A percentile compares a stretch with the other conserved stretches of the same genome.
Evolutionary conservation across 1,139 yeast genomes (phyloP).

Genomic region (Pichia sp.): DNA sequence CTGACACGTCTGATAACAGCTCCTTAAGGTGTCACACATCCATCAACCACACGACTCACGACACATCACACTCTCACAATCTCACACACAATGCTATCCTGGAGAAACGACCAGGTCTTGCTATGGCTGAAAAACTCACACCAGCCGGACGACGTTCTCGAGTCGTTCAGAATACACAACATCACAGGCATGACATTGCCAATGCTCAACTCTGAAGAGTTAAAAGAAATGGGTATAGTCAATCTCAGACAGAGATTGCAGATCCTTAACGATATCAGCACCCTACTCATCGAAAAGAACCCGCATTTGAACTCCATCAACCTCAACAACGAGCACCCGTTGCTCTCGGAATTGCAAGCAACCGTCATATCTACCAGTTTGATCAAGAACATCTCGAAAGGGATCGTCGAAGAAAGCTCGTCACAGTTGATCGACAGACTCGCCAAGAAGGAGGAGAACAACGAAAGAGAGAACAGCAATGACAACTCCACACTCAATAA

Average conservation of each 20-base stretch:
- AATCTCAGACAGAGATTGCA: constrained; percentile 43
- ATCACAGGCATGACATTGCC: constrained; percentile 64
- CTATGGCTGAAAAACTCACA: constrained; percentile 28
- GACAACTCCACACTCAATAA: constrained; percentile 1
- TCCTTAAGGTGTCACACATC: no score
- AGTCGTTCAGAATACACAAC: constrained; percentile 48
- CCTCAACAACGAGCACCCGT: constrained; percentile 22
- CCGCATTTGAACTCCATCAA: constrained; percentile 17
- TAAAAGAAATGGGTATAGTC: constrained; percentile 55
- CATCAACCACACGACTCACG: no score
- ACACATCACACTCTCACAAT: no score
- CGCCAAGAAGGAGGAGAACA: constrained; percentile 5
- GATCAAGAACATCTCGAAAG: constrained; percentile 23
- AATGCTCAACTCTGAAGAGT: constrained; percentile 56
- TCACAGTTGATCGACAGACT: constrained; percentile 13
- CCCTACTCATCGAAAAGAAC: constrained; percentile 40
- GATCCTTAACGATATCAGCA: constrained; percentile 50
- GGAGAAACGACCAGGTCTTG: constrained; percentile 32
- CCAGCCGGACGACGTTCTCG: constrained; percentile 24
- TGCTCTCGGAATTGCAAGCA: constrained; percentile 26
- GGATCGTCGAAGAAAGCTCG: constrained; percentile 13
- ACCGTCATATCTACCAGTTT: constrained; percentile 26
- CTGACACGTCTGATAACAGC: no score
- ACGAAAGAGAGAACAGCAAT: background rate
- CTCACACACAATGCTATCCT: constrained; percentile 16